Conservation (phyloP, 148 eudicot species). For the Heliamphora exappendiculata region DNA sequence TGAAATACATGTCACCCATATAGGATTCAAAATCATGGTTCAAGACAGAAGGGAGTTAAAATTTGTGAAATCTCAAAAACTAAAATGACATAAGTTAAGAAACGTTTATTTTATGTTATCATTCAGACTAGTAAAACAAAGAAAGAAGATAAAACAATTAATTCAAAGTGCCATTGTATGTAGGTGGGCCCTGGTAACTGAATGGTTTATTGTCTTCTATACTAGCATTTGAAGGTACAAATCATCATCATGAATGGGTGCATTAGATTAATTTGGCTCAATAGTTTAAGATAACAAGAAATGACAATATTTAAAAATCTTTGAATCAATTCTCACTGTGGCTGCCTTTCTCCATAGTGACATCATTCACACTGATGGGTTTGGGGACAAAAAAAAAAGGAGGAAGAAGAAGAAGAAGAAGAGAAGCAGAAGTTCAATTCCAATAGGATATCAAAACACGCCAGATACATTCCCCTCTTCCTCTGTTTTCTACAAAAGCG, state of each 20-base stretch:
- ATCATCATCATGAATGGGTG: not conserved
- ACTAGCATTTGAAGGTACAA: slow-evolving; percentile 3
- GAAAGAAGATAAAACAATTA: not conserved
- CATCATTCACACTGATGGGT: not conserved
- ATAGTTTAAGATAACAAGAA: not conserved
- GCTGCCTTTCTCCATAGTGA: not conserved
- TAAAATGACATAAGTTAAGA: no score
- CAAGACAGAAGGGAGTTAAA: not conserved
- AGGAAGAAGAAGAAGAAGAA: no score
- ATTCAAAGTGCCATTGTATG: not conserved
- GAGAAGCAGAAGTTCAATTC: not conserved
- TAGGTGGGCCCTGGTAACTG: not conserved
- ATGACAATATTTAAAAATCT: not conserved
- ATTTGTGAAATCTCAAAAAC: no score
- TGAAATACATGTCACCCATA: not conserved
- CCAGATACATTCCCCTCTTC: no score
- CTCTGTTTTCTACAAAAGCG: no score
- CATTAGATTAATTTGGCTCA: not conserved
- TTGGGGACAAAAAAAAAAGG: no score
- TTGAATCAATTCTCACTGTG: not conserved
- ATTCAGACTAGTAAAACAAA: not conserved
- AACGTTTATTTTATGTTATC: not conserved
- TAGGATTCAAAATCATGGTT: not conserved
- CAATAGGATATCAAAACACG: not conserved
- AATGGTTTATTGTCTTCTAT: not conserved